These are phyloP conservation scores for Arctostaphylos glauca DNA, from an alignment of 148 eudicot species.

Conservation along the genomic window DNA sequence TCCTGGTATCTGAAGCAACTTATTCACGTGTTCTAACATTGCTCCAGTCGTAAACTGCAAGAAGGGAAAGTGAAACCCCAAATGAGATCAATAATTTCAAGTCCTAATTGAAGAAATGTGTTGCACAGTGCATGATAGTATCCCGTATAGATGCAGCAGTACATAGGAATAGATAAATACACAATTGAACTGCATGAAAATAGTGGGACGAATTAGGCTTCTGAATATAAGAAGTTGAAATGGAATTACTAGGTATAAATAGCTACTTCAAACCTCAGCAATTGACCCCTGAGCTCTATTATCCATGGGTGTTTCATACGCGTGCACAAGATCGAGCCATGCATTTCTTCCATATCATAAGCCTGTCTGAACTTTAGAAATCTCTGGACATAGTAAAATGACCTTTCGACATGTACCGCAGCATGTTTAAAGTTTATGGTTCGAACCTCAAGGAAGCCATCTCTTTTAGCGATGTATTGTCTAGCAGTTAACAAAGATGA, in stretches of 20 bases:
- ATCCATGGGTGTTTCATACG: background rate
- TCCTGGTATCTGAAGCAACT: slow-evolving; percentile 77
- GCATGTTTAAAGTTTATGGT: background rate
- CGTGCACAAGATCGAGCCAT: background rate
- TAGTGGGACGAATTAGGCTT: too few species aligned
- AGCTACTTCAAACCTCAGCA: background rate
- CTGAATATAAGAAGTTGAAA: background rate
- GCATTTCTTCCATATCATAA: background rate
- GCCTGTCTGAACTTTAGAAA: background rate
- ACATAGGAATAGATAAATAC: background rate
- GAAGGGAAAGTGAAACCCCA: slow-evolving; percentile 75
- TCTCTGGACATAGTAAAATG: background rate
- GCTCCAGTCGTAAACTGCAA: slow-evolving; percentile 80
- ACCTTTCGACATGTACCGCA: background rate
- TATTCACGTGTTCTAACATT: slow-evolving; percentile 72
- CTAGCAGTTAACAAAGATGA: background rate
- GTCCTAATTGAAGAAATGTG: background rate
- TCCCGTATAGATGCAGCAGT: background rate
- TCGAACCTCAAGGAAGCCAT: background rate
- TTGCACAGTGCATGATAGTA: background rate
- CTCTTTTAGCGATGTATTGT: slow-evolving; percentile 2
- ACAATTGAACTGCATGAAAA: background rate
- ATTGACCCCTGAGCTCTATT: background rate
- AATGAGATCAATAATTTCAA: slow-evolving; percentile 8
- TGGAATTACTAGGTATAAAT: background rate